A percentile compares a stretch with the other conserved stretches of the same genome.
phyloP scores from a whole-genome alignment of 106 monocot species.

The Dendrobium catenatum region DNA sequence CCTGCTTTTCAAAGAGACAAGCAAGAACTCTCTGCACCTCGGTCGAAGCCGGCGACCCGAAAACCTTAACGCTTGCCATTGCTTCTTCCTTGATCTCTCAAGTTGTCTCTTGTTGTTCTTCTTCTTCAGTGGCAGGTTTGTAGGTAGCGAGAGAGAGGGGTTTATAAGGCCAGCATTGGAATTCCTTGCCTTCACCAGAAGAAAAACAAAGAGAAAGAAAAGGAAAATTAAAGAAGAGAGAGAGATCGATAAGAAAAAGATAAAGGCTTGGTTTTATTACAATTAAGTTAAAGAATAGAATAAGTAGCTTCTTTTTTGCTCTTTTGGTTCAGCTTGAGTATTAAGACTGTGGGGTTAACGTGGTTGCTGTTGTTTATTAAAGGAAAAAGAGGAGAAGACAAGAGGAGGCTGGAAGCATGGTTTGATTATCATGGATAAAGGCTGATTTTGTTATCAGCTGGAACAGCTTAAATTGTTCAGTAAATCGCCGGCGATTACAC shows the following conservation, averaged over 20 bases:
- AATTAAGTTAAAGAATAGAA: not conserved
- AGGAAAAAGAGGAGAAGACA: no score
- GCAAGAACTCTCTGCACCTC: slow-evolving; percentile 59
- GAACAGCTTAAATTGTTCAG: no score
- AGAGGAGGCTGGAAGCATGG: no score
- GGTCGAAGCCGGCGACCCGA: slow-evolving; percentile 51
- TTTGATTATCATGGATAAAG: no score
- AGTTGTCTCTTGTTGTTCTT: not conserved
- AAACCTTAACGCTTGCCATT: slow-evolving; percentile 48
- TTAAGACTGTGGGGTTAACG: not conserved
- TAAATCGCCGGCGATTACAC: no score
- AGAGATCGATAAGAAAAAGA: slow-evolving; percentile 23
- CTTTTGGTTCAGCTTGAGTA: not conserved
- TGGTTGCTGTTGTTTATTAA: not conserved
- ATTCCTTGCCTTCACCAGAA: slow-evolving; percentile 43
- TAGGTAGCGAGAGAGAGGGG: slow-evolving; percentile 15
- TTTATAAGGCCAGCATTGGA: not conserved
- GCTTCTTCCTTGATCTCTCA: not conserved
- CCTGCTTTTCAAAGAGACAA: slow-evolving; percentile 67
- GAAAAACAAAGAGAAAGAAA: slow-evolving; percentile 16
- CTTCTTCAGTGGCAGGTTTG: not conserved
- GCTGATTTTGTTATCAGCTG: no score
- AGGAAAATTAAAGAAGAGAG: slow-evolving; percentile 8
- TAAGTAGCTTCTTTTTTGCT: not conserved
- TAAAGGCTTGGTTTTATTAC: not conserved